Base-by-base conservation (phyloP, 2,329 filamentous ascomycete species). In the Sporothrix pallida region DNA sequence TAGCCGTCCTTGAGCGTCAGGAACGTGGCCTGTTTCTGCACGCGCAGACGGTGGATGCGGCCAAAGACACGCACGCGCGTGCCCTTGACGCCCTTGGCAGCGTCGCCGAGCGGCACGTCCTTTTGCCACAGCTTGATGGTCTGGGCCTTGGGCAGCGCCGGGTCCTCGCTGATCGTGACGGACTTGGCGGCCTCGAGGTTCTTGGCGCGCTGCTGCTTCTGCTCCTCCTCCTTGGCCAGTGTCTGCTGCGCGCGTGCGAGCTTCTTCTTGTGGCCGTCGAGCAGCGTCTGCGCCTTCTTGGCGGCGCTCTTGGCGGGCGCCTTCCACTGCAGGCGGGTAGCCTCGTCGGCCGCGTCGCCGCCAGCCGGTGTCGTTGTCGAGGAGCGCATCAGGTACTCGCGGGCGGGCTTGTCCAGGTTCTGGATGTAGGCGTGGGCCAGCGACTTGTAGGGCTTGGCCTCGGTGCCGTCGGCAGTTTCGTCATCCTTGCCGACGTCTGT, bases 1-100 rank as follows among this genome's bases (percentile, higher is more conserved):
- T 95, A 93, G 74, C 95, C 95, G 80, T 97, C 93, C 76, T 91
- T 87, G 76, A 97, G 85, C n/a, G 92, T 95, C 80, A 97, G 87
- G 83, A 97, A 98, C 73, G 94, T 91, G 76, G 93, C 89, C 80
- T 93, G 91, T 83, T 95, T 96, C 84, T 97, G 95, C 75, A 88
- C 87, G 75, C 93, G 89, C 81, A 95, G 84, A 74, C 93, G 89
- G 83, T 97, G 93, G 72, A 97, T 93, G 77, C 94, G 89, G 72
- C 95, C 95, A 76, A 91, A 88, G 26, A 97, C 92, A 78, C 91
- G 90, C 74, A 97, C 93, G 72, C 94, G 88, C 60, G 91, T 91
- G 76, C 93, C 93, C 81, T 89, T 88, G 75, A 83, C 84, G 50
- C 85, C 81, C 80, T 86, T 82, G 77, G 89, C 85, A 48, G 65